Evolutionary conservation across 768 basidiomycete genomes (phyloP), one percentile per base, ranked within the genome.

Genomic region (Lentinula raphanica): DNA sequence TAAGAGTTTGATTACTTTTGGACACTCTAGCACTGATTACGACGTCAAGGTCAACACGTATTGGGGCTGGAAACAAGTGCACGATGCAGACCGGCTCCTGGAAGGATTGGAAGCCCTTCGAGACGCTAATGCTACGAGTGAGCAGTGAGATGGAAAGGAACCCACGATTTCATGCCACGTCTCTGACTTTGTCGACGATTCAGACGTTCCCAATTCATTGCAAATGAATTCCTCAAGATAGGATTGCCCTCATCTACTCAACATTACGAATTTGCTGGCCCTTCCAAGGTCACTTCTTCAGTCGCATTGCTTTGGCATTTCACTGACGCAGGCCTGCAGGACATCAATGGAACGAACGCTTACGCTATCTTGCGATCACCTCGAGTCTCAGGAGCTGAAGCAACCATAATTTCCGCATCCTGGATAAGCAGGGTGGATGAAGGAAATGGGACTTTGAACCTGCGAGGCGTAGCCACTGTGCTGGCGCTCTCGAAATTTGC

Each of bases 21-120:
- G 13, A 60, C 9, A 39, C 32, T 7, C 58, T 46, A n/a, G 50
- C 49, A 35, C 31, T 21, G n/a, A 25, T 9, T 25, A 19, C 27
- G 15, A 29, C 8, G 35, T 58, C 19, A 56, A 98, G 94, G 95
- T 97, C 21, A 91, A 86, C 57, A 93, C 91, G 11, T 85, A 94
- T 67, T 98, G 90, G 87, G 82, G 82, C 64, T 98, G 96, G 97
- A 82, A 75, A 49, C 88, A 98, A 49, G 97, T 98, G 5, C 87
- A 91, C 62, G 73, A 75, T 44, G 94, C 97, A 9, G 97, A 99
- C 69, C 64, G 67, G n/a, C 92, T 91, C 67, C 79, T 97, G 1
- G 82, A 76, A 12, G 75, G 85, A 49, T 68, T 98, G 45, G 90
- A 91, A 66, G 67, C 63, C 11, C 69, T 94, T 27, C 77, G 79